Evolutionary conservation across 2,329 filamentous ascomycete species (phyloP).

Genomic region (Alternaria hordeiaustralica): DNA sequence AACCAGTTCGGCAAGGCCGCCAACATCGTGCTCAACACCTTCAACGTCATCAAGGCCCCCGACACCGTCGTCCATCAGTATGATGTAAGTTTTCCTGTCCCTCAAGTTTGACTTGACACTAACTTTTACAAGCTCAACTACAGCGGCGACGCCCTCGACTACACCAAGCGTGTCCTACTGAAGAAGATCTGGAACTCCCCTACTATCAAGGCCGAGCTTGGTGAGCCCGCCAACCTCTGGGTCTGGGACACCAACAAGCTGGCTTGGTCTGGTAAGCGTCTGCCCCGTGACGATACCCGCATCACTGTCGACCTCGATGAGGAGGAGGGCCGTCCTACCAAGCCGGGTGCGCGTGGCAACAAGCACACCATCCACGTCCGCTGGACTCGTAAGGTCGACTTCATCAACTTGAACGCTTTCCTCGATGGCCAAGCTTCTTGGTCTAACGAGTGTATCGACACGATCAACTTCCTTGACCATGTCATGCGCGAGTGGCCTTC

Average conservation of each 20-base stretch:
- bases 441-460: conserved; percentile 70
- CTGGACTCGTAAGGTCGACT: conserved; percentile 70
- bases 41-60: conserved; percentile 68
- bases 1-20: conserved; percentile 49
- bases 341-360: conserved; percentile 47
- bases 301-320: conserved; percentile 75
- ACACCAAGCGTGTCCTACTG: conserved; percentile 67
- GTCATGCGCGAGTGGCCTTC: conserved; percentile 81
- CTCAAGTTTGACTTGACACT: conserved; percentile 1
- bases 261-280: conserved; percentile 67
- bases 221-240: conserved; percentile 58
- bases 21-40: conserved; percentile 71
- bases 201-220: conserved; percentile 63
- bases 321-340: conserved; percentile 55
- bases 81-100: conserved; percentile 67
- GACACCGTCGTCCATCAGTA: conserved; percentile 77
- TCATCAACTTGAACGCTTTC: conserved; percentile 71
- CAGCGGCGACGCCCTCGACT: conserved; percentile 65
- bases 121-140: conserved; percentile 62
- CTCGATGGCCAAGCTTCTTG: conserved; percentile 61
- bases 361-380: conserved; percentile 68
- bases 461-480: conserved; percentile 91
- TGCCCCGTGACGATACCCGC: conserved; percentile 40
- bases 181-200: conserved; percentile 78
- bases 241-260: conserved; percentile 85